Conservation (phyloP, 2,329 filamentous ascomycete genomes). For the Lachnellula willkommii region DNA sequence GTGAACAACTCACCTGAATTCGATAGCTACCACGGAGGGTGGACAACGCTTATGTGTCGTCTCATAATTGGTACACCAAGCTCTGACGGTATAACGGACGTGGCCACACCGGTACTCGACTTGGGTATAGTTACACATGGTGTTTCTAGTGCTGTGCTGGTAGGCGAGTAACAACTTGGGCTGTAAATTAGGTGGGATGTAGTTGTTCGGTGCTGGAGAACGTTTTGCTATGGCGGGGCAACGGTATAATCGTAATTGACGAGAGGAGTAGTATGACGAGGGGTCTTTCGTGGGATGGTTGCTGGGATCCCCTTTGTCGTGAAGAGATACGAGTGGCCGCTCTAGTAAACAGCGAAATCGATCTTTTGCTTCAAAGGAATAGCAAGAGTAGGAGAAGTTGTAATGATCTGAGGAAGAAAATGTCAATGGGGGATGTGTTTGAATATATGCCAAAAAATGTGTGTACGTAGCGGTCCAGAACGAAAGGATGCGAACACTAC, state of each 20-base stretch:
- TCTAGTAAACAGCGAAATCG: slow-evolving; percentile 10
- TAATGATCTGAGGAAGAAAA: background rate
- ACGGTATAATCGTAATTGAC: slow-evolving; percentile 1
- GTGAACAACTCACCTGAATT: slow-evolving; percentile 23
- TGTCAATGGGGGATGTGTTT: slow-evolving; percentile 8
- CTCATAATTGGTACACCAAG: slow-evolving; percentile 46
- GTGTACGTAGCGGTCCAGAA: slow-evolving; percentile 7
- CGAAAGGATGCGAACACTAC: slow-evolving; percentile 16
- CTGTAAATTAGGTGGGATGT: background rate
- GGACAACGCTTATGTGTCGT: slow-evolving; percentile 51
- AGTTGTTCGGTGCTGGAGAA: background rate
- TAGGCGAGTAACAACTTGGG: background rate
- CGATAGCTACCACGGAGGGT: slow-evolving; percentile 42
- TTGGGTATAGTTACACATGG: slow-evolving; percentile 56
- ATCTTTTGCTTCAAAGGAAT: background rate
- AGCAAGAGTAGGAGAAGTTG: background rate
- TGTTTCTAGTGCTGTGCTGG: slow-evolving; percentile 5
- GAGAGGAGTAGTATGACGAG: slow-evolving; percentile 8
- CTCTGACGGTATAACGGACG: slow-evolving; percentile 48
- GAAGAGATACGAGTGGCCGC: background rate
- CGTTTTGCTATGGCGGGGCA: background rate
- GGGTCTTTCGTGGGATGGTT: background rate
- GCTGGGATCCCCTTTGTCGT: background rate
- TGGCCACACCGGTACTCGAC: slow-evolving; percentile 53
- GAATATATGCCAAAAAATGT: slow-evolving; percentile 15